phyloP scores from a whole-genome alignment of 78 protist genomes.

The Dictyostelium citrinum region DNA sequence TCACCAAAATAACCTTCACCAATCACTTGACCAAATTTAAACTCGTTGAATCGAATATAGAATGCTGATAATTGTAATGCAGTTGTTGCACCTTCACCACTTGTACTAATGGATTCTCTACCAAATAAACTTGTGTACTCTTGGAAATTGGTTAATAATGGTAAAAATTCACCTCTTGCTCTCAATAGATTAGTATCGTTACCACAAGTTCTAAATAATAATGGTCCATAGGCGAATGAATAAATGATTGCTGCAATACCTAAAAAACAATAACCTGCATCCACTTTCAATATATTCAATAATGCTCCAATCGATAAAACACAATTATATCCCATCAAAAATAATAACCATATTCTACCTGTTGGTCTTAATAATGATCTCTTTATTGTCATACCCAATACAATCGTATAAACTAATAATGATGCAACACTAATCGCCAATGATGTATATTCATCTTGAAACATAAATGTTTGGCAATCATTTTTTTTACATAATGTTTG shows the following conservation, averaged over 20 bases:
- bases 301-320: not conserved
- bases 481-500: not conserved
- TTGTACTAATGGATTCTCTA: constrained; percentile 31
- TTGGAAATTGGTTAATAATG: constrained; percentile 49
- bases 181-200: constrained; percentile 33
- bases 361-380: constrained; percentile 27
- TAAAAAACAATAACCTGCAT: constrained; percentile 39
- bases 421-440: not conserved
- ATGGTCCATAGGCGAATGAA: constrained; percentile 45
- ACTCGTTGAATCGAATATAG: constrained; percentile 47
- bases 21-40: constrained; percentile 68
- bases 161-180: constrained; percentile 66
- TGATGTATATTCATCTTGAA: constrained; percentile 31
- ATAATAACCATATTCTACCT: constrained; percentile 45
- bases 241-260: not conserved
- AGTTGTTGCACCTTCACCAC: constrained; percentile 52
- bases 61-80: constrained; percentile 72
- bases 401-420: not conserved
- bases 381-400: not conserved
- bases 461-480: constrained; percentile 26
- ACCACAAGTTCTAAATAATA: constrained; percentile 63
- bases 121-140: constrained; percentile 72
- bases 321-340: not conserved
- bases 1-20: constrained; percentile 82
- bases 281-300: not conserved